Base-by-base conservation (phyloP, 192 early-diverging fungal species). In the Coemansia sp. region DNA sequence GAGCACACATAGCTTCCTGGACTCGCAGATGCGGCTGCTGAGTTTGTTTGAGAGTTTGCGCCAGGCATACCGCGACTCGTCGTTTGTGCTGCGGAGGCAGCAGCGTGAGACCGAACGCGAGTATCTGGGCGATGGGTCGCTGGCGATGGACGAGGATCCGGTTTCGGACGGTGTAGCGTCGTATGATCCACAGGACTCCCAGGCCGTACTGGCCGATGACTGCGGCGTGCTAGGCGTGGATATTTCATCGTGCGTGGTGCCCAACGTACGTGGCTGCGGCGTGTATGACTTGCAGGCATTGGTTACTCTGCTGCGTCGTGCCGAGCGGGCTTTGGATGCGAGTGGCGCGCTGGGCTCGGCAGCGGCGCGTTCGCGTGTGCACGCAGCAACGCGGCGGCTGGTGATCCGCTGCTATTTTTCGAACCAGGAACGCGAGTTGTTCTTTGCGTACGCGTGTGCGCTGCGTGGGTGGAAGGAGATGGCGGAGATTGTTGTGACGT, bases 401-500 rank as follows among this genome's bases (percentile, higher is more conserved):
- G 53, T 94, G 32, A 60, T 80, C 19, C 60, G 78, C 32, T 76
- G 85, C 35, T 78, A 89, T 44, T 84, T 83, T 16, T 60, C 73
- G n/a, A 96, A 96, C 51, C 79, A 82, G 37, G 59, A 67, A 13
- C 75, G 80, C 14, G 84, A 91, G 69, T 62, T 90, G 42, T 70
- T 76, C 33, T 68, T 78, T 49, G 83, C 89, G 9, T 76, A 84
- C 13, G 61, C 73, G 29, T 83, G 85, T 35, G 81, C 80, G 16
- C 70, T 89, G 42, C 73, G 82, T 30, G 82, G 86, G 1, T 98
- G 95, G 95, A 76, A 81, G 47, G 80, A 89, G 40, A 62, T 94
- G 16, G 75, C 90, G 5, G 82, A 91, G 38, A 75, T 90, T 11
- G 78, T 82, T 1, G 55, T 58, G 3, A 59, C 71, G 17, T 75